Conservation (phyloP, 331 rosid genomes). For the Spiraea crenata region DNA sequence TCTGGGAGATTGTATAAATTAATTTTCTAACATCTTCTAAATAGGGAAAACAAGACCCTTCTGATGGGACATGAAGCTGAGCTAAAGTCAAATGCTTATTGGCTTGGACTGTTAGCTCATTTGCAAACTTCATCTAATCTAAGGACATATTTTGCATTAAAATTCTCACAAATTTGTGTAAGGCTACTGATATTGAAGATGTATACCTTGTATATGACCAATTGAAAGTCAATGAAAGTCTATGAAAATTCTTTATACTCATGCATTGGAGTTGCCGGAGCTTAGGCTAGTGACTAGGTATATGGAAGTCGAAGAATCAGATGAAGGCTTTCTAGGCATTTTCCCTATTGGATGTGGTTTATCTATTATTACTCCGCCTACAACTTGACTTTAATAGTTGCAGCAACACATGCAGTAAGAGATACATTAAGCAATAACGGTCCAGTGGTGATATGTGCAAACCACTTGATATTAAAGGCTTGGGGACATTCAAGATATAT, state of each 20-base stretch:
- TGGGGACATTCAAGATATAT: neutral
- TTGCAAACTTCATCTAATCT: slow-evolving; percentile 93
- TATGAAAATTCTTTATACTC: slow-evolving; percentile 68
- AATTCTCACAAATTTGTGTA: slow-evolving; percentile 70
- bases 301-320: slow-evolving; percentile 61
- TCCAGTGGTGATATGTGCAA: neutral
- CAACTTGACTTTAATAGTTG: slow-evolving; percentile 50
- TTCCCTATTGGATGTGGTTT: slow-evolving; percentile 84
- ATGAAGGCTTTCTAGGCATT: slow-evolving; percentile 68
- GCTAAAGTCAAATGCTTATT: slow-evolving; percentile 89
- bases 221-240: slow-evolving; percentile 56
- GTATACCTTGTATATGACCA: slow-evolving; percentile 80
- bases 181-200: slow-evolving; percentile 76
- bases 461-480: neutral
- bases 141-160: slow-evolving; percentile 88
- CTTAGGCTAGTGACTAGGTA: slow-evolving; percentile 65
- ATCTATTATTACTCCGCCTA: slow-evolving; percentile 93
- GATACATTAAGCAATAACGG: neutral
- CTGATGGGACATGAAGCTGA: slow-evolving; percentile 99
- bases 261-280: slow-evolving; percentile 90
- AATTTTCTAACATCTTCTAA: too few relatives aligned
- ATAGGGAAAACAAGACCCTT: slow-evolving; percentile 83
- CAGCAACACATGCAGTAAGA: neutral
- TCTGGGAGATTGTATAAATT: too few relatives aligned
- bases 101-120: slow-evolving; percentile 96